These are phyloP conservation scores for Candida sp. DNA, from an alignment of 1,139 yeast genomes.

Conservation along the genomic window DNA sequence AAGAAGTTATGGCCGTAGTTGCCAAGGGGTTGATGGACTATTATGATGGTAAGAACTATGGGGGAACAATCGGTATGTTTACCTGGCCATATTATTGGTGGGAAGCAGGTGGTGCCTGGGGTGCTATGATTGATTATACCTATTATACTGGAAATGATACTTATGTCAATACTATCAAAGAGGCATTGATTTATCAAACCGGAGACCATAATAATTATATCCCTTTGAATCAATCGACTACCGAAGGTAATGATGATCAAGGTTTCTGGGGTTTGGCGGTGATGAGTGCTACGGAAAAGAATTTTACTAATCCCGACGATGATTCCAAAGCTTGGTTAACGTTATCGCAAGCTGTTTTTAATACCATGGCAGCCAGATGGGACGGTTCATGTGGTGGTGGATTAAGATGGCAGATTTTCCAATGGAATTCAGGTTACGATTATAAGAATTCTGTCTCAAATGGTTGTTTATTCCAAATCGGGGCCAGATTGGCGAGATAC, in stretches of 20 bases:
- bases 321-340: constrained; percentile 55
- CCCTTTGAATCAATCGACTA: constrained; percentile 70
- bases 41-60: constrained; percentile 60
- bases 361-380: constrained; percentile 91
- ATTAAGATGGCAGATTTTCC: constrained; percentile 93
- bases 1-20: constrained; percentile 53
- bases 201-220: constrained; percentile 69
- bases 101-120: constrained; percentile 92
- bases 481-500: constrained; percentile 82
- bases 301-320: constrained; percentile 61
- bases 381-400: constrained; percentile 85
- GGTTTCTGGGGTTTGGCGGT: constrained; percentile 88
- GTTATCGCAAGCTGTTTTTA: constrained; percentile 77
- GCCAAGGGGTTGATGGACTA: constrained; percentile 69
- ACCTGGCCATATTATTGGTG: constrained; percentile 85
- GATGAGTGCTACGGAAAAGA: constrained; percentile 80
- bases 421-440: constrained; percentile 92
- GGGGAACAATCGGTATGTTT: constrained; percentile 80
- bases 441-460: constrained; percentile 89
- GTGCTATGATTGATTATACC: constrained; percentile 67
- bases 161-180: constrained; percentile 50
- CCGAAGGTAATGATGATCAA: constrained; percentile 93
- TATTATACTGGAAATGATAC: constrained; percentile 62
- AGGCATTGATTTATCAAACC: constrained; percentile 60
- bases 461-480: constrained; percentile 86